phyloP scores from a whole-genome alignment of 2,329 filamentous ascomycete genomes.

The Arthrobotrys sinensis region DNA sequence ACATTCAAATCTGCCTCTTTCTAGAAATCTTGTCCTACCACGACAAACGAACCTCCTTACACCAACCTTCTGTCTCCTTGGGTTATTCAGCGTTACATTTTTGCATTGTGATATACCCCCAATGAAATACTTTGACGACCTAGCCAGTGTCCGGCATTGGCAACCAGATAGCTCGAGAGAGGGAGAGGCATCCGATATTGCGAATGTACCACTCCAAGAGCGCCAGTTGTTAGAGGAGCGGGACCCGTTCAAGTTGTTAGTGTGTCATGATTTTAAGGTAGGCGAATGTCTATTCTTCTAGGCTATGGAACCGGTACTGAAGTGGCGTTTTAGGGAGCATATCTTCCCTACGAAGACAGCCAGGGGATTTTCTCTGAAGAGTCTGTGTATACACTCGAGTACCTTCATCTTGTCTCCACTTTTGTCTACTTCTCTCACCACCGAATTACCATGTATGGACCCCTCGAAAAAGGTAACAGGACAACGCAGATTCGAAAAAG shows the following conservation, averaged over 20 bases:
- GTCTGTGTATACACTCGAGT: slow-evolving; percentile 68
- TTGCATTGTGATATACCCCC: slow-evolving; percentile 39
- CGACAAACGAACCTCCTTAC: slow-evolving; percentile 27
- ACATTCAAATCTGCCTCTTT: slow-evolving; percentile 1
- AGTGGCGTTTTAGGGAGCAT: slow-evolving; percentile 66
- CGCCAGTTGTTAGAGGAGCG: slow-evolving; percentile 37
- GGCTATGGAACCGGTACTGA: background rate
- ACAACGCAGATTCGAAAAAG: slow-evolving; percentile 35
- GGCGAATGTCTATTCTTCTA: background rate
- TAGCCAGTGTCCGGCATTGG: slow-evolving; percentile 48
- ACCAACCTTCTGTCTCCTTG: slow-evolving; percentile 10
- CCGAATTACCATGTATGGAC: slow-evolving; percentile 67
- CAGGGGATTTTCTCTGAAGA: slow-evolving; percentile 65
- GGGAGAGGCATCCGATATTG: slow-evolving; percentile 51
- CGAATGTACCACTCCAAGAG: slow-evolving; percentile 57
- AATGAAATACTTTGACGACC: slow-evolving; percentile 58
- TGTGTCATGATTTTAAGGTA: slow-evolving; percentile 64
- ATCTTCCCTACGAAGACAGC: slow-evolving; percentile 68
- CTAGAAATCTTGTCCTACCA: background rate
- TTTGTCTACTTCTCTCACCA: slow-evolving; percentile 72
- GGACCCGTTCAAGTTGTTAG: slow-evolving; percentile 61
- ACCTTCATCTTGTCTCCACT: slow-evolving; percentile 68
- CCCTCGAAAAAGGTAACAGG: slow-evolving; percentile 37
- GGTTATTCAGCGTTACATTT: slow-evolving; percentile 32
- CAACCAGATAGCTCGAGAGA: slow-evolving; percentile 48